Base-by-base conservation (phyloP, 176 grass and related monocot species). In the Phragmites australis region DNA sequence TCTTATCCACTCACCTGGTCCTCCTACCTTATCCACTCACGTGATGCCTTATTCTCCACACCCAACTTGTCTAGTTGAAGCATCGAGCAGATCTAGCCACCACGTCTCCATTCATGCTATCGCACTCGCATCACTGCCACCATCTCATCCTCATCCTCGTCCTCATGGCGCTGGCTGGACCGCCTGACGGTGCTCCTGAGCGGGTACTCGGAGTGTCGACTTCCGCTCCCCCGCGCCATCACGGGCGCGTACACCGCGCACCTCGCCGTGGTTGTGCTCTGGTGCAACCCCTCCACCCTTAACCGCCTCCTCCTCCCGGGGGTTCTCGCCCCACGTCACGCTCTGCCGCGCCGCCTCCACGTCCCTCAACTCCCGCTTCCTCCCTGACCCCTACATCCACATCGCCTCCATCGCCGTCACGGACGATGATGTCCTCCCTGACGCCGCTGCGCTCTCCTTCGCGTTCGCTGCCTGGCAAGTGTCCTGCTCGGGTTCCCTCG, bases 301-400 rank as follows among this genome's bases (percentile, higher is more conserved):
- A 52, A 65, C 9, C 16, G 58, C 73, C 16, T 78, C 78, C 59
- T 84, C 50, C 30, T 52, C 43, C 74, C 52, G 68, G 46, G 73
- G 55, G 74, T 73, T 87, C 54, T 82, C 81, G 17, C 70, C 74
- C n/a, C n/a, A 41, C 30, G 83, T 94, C 66, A 21, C 81, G 21
- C 65, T 94, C 58, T 65, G 75, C 70, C 87, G 85, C 65, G 74
- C 83, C 29, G 55, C 90, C 47, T 87, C 90, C 31, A 6, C 84
- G 8, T 94, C 92, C 66, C 92, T 98, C 77, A 98, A 98, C 88
- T 65, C 80, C 29, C 92, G 92, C 30, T 98, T 98, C 92, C 78
- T 98, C 41, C 96, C 92, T 10, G 89, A 78, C 26, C 42, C 77
- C 0, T 9, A 26, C 74, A 89, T 98, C 77, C 88, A 48, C 75